These are phyloP conservation scores for Pythium rhizo-oryzae DNA, from an alignment of 352 stramenopile species.

Conservation along the genomic window DNA sequence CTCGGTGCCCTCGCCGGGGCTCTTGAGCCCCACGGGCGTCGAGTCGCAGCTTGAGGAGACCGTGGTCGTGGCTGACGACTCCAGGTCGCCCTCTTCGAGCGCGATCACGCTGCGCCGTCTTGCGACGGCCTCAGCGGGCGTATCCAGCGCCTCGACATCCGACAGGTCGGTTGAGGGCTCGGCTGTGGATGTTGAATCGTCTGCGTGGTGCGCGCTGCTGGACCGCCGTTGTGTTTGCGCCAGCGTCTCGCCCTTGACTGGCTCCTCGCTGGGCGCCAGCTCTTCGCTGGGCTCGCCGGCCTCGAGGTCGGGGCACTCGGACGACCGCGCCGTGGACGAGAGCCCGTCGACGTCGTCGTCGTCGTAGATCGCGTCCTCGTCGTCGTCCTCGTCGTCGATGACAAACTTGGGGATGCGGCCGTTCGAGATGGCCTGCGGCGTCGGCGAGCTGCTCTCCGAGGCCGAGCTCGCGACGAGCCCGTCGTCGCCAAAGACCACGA, in stretches of 20 bases:
- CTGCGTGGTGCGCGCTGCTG: neutral
- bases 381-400: conserved; percentile 75
- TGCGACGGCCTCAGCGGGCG: conserved; percentile 13
- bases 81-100: conserved; percentile 17
- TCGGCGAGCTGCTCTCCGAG: conserved; percentile 51
- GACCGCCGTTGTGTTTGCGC: neutral
- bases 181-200: neutral
- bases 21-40: conserved; percentile 23
- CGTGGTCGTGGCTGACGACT: neutral
- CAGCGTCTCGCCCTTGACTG: neutral
- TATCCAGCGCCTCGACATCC: conserved; percentile 1
- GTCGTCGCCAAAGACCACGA: conserved; percentile 50
- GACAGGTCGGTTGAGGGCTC: neutral
- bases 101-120: conserved; percentile 27
- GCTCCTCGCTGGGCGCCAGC: neutral
- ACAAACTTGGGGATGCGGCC: conserved; percentile 61
- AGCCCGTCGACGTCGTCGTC: conserved; percentile 13
- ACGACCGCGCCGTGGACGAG: conserved; percentile 25
- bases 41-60: neutral
- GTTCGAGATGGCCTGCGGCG: conserved; percentile 59
- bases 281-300: conserved; percentile 13
- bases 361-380: conserved; percentile 32
- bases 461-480: conserved; percentile 38
- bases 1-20: conserved; percentile 17
- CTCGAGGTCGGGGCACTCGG: conserved; percentile 25